Evolutionary conservation across 257 asterid genomes (phyloP), one percentile per base, ranked within the genome.

Genomic region (Solanum chmielewskii): DNA sequence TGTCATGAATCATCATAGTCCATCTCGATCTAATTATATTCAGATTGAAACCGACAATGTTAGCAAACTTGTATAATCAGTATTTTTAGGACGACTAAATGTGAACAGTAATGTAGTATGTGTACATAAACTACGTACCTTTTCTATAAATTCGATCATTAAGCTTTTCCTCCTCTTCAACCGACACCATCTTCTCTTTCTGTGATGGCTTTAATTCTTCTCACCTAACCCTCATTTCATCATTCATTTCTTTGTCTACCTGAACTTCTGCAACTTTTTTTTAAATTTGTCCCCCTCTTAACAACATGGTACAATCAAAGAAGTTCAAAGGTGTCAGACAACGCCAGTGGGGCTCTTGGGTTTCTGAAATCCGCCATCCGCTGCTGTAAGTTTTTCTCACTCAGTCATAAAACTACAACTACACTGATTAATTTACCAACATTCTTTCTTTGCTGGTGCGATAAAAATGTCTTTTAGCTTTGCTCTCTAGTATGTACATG

Each of bases 341-440:
- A 82, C 96, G 98, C 83, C 96, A 94, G 92, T 94, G 98, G 98
- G 98, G 98, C 73, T 93, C 98, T 78, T 94, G 98, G 97, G 97
- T 94, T 88, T 93, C 98, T 84, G 98, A 94, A 85, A 94, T 94
- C 87, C 96, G 96, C 90, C 98, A 94, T 81, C 98, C 98, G 89
- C 75, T 93, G 83, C 87, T 94, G 98, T 94, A 91, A 86, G 90
- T n/a, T 71, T 23, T 78, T 27, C 31, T 5, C 23, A 7, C 15
- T 25, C 16, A 15, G 39, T 12, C 21, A 25, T 49, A 85, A 70
- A 80, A 80, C 42, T 45, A 45, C 37, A 80, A 80, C 27, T 80
- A 80, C 85, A 80, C 9, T 27, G n/a, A 78, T 76, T 42, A 42
- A 42, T 25, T 42, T 78, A 42, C 25, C 15, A 16, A 78, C 64